A percentile compares a stretch with the other conserved stretches of the same genome.
Conservation (phyloP, 345 rosid species). For the Excoecaria agallocha region DNA sequence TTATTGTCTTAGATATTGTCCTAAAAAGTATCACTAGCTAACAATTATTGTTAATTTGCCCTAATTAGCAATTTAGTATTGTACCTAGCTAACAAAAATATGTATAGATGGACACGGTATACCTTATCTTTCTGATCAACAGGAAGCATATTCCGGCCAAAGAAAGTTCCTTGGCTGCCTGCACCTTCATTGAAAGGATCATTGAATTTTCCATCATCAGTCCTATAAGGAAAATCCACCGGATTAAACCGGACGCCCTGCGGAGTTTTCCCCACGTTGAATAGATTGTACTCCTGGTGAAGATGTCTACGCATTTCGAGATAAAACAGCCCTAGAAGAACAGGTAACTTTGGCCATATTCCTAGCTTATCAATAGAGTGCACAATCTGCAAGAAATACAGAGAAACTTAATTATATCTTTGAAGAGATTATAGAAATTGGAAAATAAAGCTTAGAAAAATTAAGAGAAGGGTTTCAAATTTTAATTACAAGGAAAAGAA, state of each 20-base stretch:
- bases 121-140: conserved; percentile 18
- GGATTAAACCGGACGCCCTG: conserved; percentile 44
- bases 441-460: too few relatives aligned
- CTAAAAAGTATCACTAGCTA: too few relatives aligned
- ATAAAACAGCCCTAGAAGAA: conserved; percentile 45
- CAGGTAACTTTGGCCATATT: conserved; percentile 55
- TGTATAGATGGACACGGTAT: not conserved
- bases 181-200: conserved; percentile 53
- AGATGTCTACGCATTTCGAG: conserved; percentile 39
- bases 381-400: conserved; percentile 33
- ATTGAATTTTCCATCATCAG: conserved; percentile 42
- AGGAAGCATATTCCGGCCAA: conserved; percentile 53
- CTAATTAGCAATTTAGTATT: too few relatives aligned
- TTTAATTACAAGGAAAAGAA: conserved; percentile 41
- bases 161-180: conserved; percentile 46
- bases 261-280: conserved; percentile 51
- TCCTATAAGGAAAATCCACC: conserved; percentile 47
- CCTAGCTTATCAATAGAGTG: conserved; percentile 43
- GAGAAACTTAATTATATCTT: too few relatives aligned
- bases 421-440: too few relatives aligned
- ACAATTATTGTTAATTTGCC: too few relatives aligned
- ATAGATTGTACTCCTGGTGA: conserved; percentile 50
- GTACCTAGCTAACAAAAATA: not conserved
- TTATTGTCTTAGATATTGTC: too few relatives aligned
- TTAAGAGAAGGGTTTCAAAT: too few relatives aligned